Base-by-base conservation (phyloP, 441 rosid species). In the Populus trichocarpa region DNA sequence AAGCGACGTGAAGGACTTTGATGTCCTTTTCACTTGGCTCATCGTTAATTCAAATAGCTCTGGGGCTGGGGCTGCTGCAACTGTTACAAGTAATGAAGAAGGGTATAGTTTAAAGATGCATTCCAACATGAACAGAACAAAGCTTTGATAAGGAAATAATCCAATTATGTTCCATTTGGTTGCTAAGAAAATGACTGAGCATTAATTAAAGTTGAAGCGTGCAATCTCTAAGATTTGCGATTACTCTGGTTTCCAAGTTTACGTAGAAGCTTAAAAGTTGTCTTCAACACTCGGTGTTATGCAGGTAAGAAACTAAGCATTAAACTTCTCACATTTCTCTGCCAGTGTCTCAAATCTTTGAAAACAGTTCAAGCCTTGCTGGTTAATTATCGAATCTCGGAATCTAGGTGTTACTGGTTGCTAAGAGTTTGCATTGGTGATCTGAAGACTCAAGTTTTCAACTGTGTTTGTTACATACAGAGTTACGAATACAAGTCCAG, bases 41-140 rank as follows among this genome's bases (percentile, higher is more conserved):
- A 88, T 91, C 20, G 90, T 88, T 76, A 80, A 85, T 83, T 96
- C 97, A 28, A 94, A 92, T 59, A 96, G 87, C 80, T 90, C 98
- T 0, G 98, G 95, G 25, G 89, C 90, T 16, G 97, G 96, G 8
- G 87, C 78, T 8, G 84, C 86, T 33, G 91, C 84, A 5, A 90
- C 94, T 89, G 93, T 81, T 61, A 84, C 66, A 20, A 63, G 73
- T 13, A 59, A 65, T 53, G 22, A 40, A 40, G 30, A 28, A 63
- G 50, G 1, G 40, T 46, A 46, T 46, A 4, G 57, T 46, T 46
- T 14, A 46, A 4, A 46, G 57, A 46, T 14, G 2, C 57, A 46
- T 14, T 14, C 57, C 57, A 46, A 46, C 57, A 46, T 14, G 57
- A 46, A 46, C 20, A 46, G 6, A 46, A 46, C 57, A 14, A 46